Conservation (phyloP, 495 filamentous ascomycete species). For the Trichoderma erinaceum region DNA sequence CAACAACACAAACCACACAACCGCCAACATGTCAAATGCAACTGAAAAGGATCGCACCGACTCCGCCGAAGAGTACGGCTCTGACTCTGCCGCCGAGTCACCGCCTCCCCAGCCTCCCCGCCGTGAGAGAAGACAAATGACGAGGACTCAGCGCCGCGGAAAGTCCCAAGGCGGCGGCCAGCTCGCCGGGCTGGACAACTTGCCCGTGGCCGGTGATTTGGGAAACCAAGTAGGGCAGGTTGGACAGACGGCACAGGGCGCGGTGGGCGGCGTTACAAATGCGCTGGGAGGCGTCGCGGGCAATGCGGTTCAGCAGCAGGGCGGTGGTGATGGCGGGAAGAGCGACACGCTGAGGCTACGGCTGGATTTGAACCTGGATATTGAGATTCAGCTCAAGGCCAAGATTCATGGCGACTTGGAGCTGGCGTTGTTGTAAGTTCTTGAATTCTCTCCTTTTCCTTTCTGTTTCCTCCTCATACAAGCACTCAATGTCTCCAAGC, state of each 20-base stretch:
- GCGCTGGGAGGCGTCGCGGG: constrained; percentile 55
- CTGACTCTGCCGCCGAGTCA: constrained; percentile 34
- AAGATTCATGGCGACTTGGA: constrained; percentile 90
- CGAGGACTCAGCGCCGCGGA: constrained; percentile 29
- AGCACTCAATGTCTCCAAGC: background rate
- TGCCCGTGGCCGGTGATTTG: constrained; percentile 48
- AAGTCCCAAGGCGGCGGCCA: constrained; percentile 30
- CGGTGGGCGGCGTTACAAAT: constrained; percentile 50
- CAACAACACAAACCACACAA: constrained; percentile 15
- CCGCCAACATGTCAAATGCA: constrained; percentile 30
- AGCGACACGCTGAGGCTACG: constrained; percentile 66
- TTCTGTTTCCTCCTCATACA: constrained; percentile 12
- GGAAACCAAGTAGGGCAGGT: constrained; percentile 38
- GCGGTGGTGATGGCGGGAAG: constrained; percentile 41
- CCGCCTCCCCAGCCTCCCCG: constrained; percentile 22
- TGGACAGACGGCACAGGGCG: constrained; percentile 58
- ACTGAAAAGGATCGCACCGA: constrained; percentile 27
- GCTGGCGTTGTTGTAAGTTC: constrained; percentile 71
- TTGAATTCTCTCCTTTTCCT: constrained; percentile 1
- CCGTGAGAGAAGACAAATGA: constrained; percentile 20
- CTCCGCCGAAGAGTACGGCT: constrained; percentile 34
- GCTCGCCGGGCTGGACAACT: constrained; percentile 49
- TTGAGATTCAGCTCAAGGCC: constrained; percentile 86
- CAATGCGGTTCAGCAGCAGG: constrained; percentile 27
- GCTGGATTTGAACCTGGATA: constrained; percentile 80